These are phyloP conservation scores for Metarhizium sp. DNA, from an alignment of 2,329 filamentous ascomycete genomes.

Conservation along the genomic window DNA sequence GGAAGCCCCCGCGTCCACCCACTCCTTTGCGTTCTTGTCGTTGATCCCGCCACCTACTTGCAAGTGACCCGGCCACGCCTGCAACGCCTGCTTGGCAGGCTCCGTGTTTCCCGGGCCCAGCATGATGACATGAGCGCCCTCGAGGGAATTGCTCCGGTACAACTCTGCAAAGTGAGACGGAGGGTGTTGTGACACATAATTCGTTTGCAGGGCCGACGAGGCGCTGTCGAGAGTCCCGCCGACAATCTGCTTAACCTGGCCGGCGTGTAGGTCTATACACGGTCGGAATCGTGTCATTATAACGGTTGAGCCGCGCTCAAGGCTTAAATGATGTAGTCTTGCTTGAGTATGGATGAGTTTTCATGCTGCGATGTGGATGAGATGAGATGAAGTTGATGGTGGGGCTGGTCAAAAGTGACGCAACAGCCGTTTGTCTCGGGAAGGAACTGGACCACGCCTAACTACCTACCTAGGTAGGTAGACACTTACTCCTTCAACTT, in stretches of 20 bases:
- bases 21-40: conserved; percentile 71
- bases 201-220: conserved; percentile 66
- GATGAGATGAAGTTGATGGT: neutral
- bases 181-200: conserved; percentile 80
- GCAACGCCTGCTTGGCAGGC: conserved; percentile 68
- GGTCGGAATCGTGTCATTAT: conserved; percentile 88
- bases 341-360: neutral
- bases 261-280: conserved; percentile 96
- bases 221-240: conserved; percentile 76
- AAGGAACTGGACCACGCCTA: too few relatives aligned
- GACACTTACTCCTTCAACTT: too few relatives aligned
- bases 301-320: neutral
- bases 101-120: conserved; percentile 79
- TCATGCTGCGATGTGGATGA: neutral
- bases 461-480: too few relatives aligned
- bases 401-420: neutral
- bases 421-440: neutral
- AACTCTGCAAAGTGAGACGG: conserved; percentile 72
- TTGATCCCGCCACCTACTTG: conserved; percentile 94
- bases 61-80: conserved; percentile 67
- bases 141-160: conserved; percentile 65
- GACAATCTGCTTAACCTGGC: conserved; percentile 96
- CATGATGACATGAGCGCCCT: conserved; percentile 92
- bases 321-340: neutral
- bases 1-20: conserved; percentile 81